phyloP scores from a whole-genome alignment of 2,329 filamentous ascomycete genomes.

The Tolypocladium sp. region DNA sequence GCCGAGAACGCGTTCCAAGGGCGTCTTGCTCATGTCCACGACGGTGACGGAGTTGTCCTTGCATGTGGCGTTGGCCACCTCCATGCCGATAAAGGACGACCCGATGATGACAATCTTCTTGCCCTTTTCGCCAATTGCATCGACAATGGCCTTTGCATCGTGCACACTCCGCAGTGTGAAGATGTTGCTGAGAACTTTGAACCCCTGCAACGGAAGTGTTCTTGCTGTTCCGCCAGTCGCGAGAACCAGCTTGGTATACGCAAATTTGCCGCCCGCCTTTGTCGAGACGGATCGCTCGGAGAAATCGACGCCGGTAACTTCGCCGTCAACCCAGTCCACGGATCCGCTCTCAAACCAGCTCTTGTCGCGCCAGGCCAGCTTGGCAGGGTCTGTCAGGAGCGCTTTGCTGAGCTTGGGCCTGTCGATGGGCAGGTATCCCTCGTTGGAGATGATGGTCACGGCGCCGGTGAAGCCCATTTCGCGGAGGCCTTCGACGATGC shows the following conservation, averaged over 20 bases:
- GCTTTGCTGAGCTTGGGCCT: slow-evolving; percentile 94
- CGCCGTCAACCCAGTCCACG: slow-evolving; percentile 48
- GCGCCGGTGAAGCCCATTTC: slow-evolving; percentile 70
- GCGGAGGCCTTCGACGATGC: slow-evolving; percentile 72
- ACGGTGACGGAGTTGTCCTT: slow-evolving; percentile 79
- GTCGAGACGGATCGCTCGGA: slow-evolving; percentile 63
- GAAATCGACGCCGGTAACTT: slow-evolving; percentile 73
- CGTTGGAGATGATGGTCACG: slow-evolving; percentile 75
- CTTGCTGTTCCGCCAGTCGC: slow-evolving; percentile 77
- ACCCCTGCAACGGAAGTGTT: slow-evolving; percentile 69
- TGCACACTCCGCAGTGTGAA: slow-evolving; percentile 74
- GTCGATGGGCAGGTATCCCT: slow-evolving; percentile 83
- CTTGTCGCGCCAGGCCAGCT: slow-evolving; percentile 67
- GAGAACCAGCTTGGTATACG: slow-evolving; percentile 83
- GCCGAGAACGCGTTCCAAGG: slow-evolving; percentile 81
- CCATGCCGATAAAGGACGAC: slow-evolving; percentile 96
- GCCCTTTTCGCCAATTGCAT: slow-evolving; percentile 68
- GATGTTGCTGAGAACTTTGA: slow-evolving; percentile 80
- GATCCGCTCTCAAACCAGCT: slow-evolving; percentile 64
- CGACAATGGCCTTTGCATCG: slow-evolving; percentile 68
- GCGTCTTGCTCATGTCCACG: slow-evolving; percentile 78
- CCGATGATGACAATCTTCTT: slow-evolving; percentile 93
- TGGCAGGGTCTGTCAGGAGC: slow-evolving; percentile 69
- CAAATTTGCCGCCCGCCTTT: slow-evolving; percentile 57
- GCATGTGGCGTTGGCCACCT: slow-evolving; percentile 76